Base-by-base conservation (phyloP, 345 rosid genomes). In the Hibiscus tridactylites region DNA sequence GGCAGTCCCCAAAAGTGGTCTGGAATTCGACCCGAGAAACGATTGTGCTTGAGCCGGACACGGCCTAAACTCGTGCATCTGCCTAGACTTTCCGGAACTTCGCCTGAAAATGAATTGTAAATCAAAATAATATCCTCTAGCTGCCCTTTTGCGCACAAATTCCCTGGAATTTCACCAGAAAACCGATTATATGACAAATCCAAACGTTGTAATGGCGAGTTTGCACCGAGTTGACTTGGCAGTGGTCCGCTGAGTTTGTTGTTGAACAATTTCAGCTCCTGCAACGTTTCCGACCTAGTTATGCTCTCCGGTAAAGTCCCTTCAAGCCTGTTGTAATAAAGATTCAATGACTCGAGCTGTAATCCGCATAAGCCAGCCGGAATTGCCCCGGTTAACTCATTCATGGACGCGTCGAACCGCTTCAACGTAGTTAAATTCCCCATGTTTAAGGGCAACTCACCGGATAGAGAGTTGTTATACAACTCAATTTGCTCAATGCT, bases 1-100 rank as follows among this genome's bases (percentile, higher is more conserved):
- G 95, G 96, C 71, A 86, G 79, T 2, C 91, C 96, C 98, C 98
- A 94, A 47, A 94, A 80, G 0, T 71, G 78, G 12, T 79, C 81
- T 0, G 97, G 93, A 19, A 94, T 79, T 0, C 65, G 46, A 67
- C 97, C 97, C 0, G 88, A 78, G 10, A 94, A 81, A 71, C 58
- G 68, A 57, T 91, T 91, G 70, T 81, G 78, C 78, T 70, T 84
- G 31, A 94, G 63, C 21, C 97, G 85, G 54, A 90, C 86, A 50
- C 97, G 89, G 9, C 57, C 53, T 58, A 91, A 83, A 83, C 92
- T 95, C 72, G 58, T 56, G 74, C 97, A 91, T 16, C 81, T 81
- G 0, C 87, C 88, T 2, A 95, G 72, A 74, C 73, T 77, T 19
- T 19, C 81, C 0, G 99, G 90, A 29, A 95, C 85, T 61, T 75